phyloP scores from a whole-genome alignment of 768 basidiomycete species.

The Tephrocybe sp. region DNA sequence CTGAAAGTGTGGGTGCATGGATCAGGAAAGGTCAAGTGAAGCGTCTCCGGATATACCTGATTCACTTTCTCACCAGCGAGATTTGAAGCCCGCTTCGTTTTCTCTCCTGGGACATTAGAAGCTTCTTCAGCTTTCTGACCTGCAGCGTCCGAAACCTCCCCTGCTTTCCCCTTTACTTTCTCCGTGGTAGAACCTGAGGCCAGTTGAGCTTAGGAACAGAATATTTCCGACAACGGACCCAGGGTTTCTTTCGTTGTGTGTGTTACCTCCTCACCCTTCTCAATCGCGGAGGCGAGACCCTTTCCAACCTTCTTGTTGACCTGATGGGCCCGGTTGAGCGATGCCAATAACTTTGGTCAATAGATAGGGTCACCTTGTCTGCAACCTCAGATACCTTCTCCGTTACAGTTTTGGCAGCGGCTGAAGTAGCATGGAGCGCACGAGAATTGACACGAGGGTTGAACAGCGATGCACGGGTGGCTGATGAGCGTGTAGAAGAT shows the following conservation, averaged over 20 bases:
- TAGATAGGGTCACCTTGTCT: conserved; percentile 31
- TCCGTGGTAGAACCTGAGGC: conserved; percentile 37
- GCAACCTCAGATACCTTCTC: conserved; percentile 47
- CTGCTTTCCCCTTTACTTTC: conserved; percentile 35
- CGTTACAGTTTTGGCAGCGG: conserved; percentile 36
- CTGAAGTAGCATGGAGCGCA: conserved; percentile 34
- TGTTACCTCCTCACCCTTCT: conserved; percentile 43
- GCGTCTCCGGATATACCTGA: conserved; percentile 28
- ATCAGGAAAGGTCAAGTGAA: not conserved
- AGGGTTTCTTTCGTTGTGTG: conserved; percentile 40
- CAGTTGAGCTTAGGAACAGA: not conserved
- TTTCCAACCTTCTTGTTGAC: conserved; percentile 46
- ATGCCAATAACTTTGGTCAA: not conserved
- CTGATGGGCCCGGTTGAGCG: conserved; percentile 21
- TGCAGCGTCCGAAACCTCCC: conserved; percentile 28
- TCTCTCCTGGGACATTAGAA: conserved; percentile 28
- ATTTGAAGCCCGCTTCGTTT: conserved; percentile 34
- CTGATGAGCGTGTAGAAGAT: not conserved
- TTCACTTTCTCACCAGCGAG: conserved; percentile 36
- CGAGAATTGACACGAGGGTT: too few relatives aligned
- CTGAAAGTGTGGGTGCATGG: conserved; percentile 17
- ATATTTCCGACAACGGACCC: conserved; percentile 25
- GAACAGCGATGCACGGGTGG: too few relatives aligned
- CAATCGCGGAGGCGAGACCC: conserved; percentile 46
- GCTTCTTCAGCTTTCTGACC: conserved; percentile 34